Evolutionary conservation across 495 filamentous ascomycete genomes (phyloP).

Genomic region (Xylaria acuta): DNA sequence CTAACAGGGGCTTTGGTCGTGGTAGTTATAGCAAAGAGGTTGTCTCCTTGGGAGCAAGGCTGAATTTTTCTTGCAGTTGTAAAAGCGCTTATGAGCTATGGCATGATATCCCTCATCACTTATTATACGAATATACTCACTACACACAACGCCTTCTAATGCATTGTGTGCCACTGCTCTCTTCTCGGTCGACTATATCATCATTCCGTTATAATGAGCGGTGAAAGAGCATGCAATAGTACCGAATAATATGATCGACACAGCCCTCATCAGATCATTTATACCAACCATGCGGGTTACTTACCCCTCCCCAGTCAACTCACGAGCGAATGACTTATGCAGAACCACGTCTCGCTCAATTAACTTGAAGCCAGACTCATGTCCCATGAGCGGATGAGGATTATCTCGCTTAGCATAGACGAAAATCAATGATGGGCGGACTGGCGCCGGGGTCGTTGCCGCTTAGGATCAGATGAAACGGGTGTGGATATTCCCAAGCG

Average conservation of each 20-base stretch:
- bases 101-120: conserved; percentile 42
- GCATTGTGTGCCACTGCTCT: not conserved
- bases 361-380: conserved; percentile 6
- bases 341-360: not conserved
- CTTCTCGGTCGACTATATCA: not conserved
- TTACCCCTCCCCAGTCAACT: not conserved
- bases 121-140: conserved; percentile 18
- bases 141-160: not conserved
- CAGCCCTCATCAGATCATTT: conserved; percentile 7
- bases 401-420: conserved; percentile 1
- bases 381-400: not conserved
- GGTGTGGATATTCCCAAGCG: conserved; percentile 12
- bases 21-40: not conserved
- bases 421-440: conserved; percentile 11
- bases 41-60: not conserved
- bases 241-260: not conserved
- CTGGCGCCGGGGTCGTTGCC: conserved; percentile 16
- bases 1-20: not conserved
- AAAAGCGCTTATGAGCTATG: conserved; percentile 39
- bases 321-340: not conserved
- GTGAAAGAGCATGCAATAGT: not conserved
- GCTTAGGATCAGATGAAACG: conserved; percentile 22
- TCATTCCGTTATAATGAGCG: not conserved
- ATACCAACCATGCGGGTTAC: not conserved
- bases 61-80: conserved; percentile 21